These are phyloP conservation scores for Fusarium sp. DNA, from an alignment of 2,329 filamentous ascomycete species.

Conservation along the genomic window DNA sequence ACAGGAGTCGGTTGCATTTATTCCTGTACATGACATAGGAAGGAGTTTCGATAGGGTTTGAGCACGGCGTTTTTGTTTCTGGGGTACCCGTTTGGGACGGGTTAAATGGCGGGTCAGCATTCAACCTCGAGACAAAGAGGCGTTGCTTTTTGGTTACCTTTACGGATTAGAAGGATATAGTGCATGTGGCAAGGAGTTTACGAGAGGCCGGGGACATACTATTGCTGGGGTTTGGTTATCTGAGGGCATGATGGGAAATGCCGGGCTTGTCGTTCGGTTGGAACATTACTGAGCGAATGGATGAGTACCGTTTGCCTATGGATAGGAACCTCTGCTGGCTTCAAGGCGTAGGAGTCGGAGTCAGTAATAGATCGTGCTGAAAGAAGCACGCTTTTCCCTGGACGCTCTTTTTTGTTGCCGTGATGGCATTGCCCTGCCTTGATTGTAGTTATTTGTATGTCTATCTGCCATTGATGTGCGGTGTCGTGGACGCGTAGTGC, in stretches of 20 bases:
- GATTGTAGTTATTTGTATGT: not conserved
- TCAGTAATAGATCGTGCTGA: constrained; percentile 42
- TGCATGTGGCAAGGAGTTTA: not conserved
- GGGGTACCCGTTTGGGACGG: constrained; percentile 17
- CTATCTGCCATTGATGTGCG: not conserved
- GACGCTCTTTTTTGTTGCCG: not conserved
- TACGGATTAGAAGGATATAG: constrained; percentile 9
- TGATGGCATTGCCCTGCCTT: not conserved
- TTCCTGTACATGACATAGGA: constrained; percentile 33
- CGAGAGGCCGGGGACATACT: constrained; percentile 19
- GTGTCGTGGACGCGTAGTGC: constrained; percentile 29
- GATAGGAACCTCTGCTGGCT: constrained; percentile 40
- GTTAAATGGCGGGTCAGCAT: constrained; percentile 8
- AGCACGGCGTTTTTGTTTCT: constrained; percentile 36
- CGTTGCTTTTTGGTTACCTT: constrained; percentile 6
- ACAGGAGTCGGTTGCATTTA: constrained; percentile 36
- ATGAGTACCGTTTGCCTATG: constrained; percentile 42
- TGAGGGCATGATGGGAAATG: constrained; percentile 35
- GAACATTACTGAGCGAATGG: constrained; percentile 43
- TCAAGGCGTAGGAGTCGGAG: constrained; percentile 43
- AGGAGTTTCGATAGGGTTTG: constrained; percentile 23
- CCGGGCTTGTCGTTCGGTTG: constrained; percentile 40
- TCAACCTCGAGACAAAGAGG: constrained; percentile 10
- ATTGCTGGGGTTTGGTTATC: constrained; percentile 31
- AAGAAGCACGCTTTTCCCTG: constrained; percentile 42